phyloP scores from a whole-genome alignment of 2,329 filamentous ascomycete genomes.

The Cylindrodendrum hubeiense region DNA sequence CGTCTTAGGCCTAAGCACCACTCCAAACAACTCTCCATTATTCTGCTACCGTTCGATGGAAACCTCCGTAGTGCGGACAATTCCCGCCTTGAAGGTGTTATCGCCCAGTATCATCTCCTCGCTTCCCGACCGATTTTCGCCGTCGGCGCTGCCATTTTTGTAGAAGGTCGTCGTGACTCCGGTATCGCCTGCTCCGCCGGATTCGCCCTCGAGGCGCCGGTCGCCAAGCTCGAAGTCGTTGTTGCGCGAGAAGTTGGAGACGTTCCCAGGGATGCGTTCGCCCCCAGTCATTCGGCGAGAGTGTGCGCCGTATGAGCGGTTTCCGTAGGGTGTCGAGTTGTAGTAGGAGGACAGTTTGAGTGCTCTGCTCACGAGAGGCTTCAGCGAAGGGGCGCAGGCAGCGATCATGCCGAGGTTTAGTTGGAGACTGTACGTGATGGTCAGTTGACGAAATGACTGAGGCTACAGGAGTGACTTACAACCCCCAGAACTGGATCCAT shows the following conservation, averaged over 20 bases:
- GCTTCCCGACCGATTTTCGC: slow-evolving; percentile 20
- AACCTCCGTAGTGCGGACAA: slow-evolving; percentile 27
- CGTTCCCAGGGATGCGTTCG: slow-evolving; percentile 1
- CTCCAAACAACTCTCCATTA: too few species aligned
- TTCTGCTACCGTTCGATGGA: slow-evolving; percentile 7
- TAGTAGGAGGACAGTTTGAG: slow-evolving; percentile 42
- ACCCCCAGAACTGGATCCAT: slow-evolving; percentile 48
- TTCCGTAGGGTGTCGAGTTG: slow-evolving; percentile 18
- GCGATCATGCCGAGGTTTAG: slow-evolving; percentile 55
- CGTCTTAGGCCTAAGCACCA: neutral
- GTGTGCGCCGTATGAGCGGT: slow-evolving; percentile 17
- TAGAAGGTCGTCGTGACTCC: slow-evolving; percentile 24
- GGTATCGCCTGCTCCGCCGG: neutral
- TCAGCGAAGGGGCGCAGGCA: slow-evolving; percentile 54
- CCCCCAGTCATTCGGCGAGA: slow-evolving; percentile 18
- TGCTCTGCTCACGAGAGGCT: slow-evolving; percentile 49
- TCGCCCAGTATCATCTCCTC: slow-evolving; percentile 29
- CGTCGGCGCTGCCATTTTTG: slow-evolving; percentile 10
- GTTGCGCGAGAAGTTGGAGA: slow-evolving; percentile 17
- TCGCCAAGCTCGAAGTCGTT: slow-evolving; percentile 29
- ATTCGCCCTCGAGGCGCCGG: slow-evolving; percentile 16
- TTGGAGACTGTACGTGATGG: slow-evolving; percentile 50
- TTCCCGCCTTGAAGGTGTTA: slow-evolving; percentile 16
- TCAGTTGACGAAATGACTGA: neutral
- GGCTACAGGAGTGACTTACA: slow-evolving; percentile 40